Evolutionary conservation across 306 rosid genomes (phyloP), one percentile per base, ranked within the genome.

Genomic region (Coriaria nepalensis): DNA sequence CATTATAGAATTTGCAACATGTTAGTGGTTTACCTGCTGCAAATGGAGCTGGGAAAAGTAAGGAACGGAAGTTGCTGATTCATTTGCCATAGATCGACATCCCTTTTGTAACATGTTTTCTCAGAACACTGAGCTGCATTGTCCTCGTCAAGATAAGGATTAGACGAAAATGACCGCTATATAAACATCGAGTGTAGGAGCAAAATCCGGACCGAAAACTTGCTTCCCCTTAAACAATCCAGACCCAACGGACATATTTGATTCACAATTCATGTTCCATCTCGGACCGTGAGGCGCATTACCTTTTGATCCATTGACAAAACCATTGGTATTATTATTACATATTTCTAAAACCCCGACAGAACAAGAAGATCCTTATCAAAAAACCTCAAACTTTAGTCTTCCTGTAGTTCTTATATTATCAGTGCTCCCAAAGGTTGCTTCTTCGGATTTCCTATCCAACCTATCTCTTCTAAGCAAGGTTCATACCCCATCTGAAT

Each of bases 351-450:
- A 50, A 48, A 45, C 68, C 69, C 95, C 93, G 8, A 86, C 32
- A 86, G 74, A 55, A 86, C 57, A 6, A 76, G 62, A 56, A 65
- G 52, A 51, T 78, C 72, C 52, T 72, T 67, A 69, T 81, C 83
- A 34, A 86, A 86, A 76, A 68, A 76, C 88, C 73, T 78, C 86
- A 57, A 78, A 81, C 68, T 72, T 81, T 64, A 78, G 86, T 68
- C 76, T 63, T n/a, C 83, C 83, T 40, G 86, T 76, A 63, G 71
- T 76, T 74, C 88, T 76, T 68, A 72, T 63, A 45, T 80, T 78
- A 67, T 86, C 88, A 4, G 93, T 86, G 76, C 96, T 81, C 46
- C 78, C 85, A 67, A 78, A 86, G 8, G 95, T 81, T 10, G 73
- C 83, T 74, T 81, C 93, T 63, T 81, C 93, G 0, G 88, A 86